Percentiles rank a stretch among this genome's conserved stretches.
phyloP scores from a whole-genome alignment of 169 alveolate genomes.

The Eimeria necatrix region DNA sequence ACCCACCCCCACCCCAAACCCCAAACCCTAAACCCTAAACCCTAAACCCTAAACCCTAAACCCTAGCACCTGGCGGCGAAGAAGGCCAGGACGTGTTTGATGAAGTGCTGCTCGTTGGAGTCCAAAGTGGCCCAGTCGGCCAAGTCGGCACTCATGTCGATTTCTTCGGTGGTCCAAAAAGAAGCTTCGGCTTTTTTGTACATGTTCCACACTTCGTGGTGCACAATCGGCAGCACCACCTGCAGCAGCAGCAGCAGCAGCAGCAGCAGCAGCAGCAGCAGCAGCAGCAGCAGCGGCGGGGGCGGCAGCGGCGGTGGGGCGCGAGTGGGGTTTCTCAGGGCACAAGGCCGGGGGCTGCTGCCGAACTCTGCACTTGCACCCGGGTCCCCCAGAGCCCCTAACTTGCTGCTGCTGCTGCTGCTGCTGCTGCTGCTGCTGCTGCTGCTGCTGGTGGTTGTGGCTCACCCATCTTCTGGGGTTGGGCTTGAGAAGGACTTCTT shows the following conservation, averaged over 20 bases:
- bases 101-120: constrained; percentile 94
- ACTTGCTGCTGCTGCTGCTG: too few relatives aligned
- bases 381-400: too few relatives aligned
- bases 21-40: neutral
- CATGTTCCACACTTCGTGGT: constrained; percentile 86
- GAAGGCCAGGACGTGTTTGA: constrained; percentile 93
- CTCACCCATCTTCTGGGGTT: constrained; percentile 80
- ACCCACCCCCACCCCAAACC: neutral
- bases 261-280: too few relatives aligned
- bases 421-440: too few relatives aligned
- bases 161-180: constrained; percentile 99
- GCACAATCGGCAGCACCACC: constrained; percentile 79
- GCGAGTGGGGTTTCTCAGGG: too few relatives aligned
- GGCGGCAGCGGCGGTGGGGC: too few relatives aligned
- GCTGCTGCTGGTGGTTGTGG: too few relatives aligned
- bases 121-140: constrained; percentile 96
- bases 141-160: constrained; percentile 96
- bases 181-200: constrained; percentile 99
- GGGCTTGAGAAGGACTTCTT: constrained; percentile 77
- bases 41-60: neutral
- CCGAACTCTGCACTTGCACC: too few relatives aligned
- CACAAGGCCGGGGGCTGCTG: too few relatives aligned
- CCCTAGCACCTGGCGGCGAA: constrained; percentile 93
- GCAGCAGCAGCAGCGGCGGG: too few relatives aligned
- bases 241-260: neutral